A percentile compares a stretch with the other conserved stretches of the same genome.
These are phyloP conservation scores for Xylariomycetidae sp. DNA, from an alignment of 2,329 filamentous ascomycete species.

Conservation along the genomic window DNA sequence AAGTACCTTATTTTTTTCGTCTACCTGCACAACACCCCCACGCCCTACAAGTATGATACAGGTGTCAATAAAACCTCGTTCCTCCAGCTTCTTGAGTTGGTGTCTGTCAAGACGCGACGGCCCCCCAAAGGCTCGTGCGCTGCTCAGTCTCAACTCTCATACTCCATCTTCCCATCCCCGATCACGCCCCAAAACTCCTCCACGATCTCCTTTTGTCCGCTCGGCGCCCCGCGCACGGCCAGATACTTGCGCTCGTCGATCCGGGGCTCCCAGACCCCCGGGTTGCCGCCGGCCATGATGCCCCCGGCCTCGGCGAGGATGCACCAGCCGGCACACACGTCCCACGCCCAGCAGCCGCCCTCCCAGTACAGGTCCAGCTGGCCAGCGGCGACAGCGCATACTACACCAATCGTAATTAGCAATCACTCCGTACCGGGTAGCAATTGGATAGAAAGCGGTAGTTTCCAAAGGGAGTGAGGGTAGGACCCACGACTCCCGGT, in stretches of 20 bases:
- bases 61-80: too few relatives aligned
- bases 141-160: slow-evolving; percentile 31
- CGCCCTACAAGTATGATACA: too few relatives aligned
- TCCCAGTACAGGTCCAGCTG: slow-evolving; percentile 76
- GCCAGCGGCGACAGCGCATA: slow-evolving; percentile 68
- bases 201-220: slow-evolving; percentile 56
- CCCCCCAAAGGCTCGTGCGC: too few relatives aligned
- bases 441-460: too few relatives aligned
- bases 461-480: too few relatives aligned
- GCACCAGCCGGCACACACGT: slow-evolving; percentile 78
- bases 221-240: slow-evolving; percentile 55
- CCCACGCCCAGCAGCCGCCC: slow-evolving; percentile 80
- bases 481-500: too few relatives aligned
- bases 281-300: slow-evolving; percentile 66
- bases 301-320: slow-evolving; percentile 72
- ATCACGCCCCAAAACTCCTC: slow-evolving; percentile 61
- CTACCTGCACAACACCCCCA: too few relatives aligned
- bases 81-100: too few relatives aligned
- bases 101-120: too few relatives aligned
- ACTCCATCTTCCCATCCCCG: slow-evolving; percentile 49
- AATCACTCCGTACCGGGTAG: too few relatives aligned
- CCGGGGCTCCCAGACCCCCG: slow-evolving; percentile 62
- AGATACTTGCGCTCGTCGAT: slow-evolving; percentile 59
- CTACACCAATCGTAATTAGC: too few relatives aligned
- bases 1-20: too few relatives aligned